These are phyloP conservation scores for Cyberlindnera samutprakarnensis DNA, from an alignment of 805 yeast genomes.

Conservation along the genomic window DNA sequence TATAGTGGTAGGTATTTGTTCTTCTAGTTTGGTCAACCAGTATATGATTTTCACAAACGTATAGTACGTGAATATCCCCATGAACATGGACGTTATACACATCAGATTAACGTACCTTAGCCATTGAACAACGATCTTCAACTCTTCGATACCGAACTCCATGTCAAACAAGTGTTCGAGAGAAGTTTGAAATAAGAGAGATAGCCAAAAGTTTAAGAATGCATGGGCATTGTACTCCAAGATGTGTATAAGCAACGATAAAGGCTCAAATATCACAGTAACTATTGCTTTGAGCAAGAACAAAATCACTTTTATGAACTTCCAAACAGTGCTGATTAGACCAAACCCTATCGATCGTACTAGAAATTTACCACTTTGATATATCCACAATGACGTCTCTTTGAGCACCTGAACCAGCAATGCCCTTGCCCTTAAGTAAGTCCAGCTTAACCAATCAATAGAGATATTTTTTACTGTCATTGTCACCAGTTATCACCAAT, in stretches of 20 bases:
- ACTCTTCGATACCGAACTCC: constrained; percentile 13
- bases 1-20: constrained; percentile 3
- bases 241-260: constrained; percentile 11
- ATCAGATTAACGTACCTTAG: constrained; percentile 17
- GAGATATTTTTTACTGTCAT: no score
- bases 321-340: not conserved
- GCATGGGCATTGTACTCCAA: constrained; percentile 16
- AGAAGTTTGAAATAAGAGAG: constrained; percentile 11
- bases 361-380: no score
- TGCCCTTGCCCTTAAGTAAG: no score
- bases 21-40: constrained; percentile 16
- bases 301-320: not conserved
- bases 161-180: constrained; percentile 10
- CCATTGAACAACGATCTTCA: constrained; percentile 17
- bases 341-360: no score
- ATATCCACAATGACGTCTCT: no score
- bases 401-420: no score
- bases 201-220: constrained; percentile 14
- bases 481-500: no score
- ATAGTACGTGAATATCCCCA: constrained; percentile 19
- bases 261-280: constrained; percentile 14
- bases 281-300: not conserved
- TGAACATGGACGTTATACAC: constrained; percentile 14
- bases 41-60: constrained; percentile 14
- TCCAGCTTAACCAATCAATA: no score